Conservation (phyloP, 1,139 yeast species). For the Protomyces gravidus region DNA sequence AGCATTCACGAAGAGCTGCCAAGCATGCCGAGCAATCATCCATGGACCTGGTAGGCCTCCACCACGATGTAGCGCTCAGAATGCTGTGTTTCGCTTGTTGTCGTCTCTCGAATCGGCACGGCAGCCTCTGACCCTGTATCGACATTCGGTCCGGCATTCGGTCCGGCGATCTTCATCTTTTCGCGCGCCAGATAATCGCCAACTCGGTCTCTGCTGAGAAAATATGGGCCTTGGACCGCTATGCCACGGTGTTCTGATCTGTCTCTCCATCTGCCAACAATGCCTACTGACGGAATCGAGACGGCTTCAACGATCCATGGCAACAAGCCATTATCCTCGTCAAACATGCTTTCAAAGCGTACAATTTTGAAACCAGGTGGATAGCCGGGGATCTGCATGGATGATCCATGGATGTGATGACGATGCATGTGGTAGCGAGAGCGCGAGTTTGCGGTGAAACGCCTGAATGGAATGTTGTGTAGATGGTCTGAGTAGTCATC, state of each 20-base stretch:
- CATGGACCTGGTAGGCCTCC: too few relatives aligned
- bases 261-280: constrained; percentile 22
- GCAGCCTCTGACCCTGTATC: too few relatives aligned
- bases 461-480: not conserved
- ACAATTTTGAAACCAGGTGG: constrained; percentile 21
- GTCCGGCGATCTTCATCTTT: not conserved
- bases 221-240: constrained; percentile 19
- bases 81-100: too few relatives aligned
- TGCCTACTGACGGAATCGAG: constrained; percentile 14
- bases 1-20: too few relatives aligned
- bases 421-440: not conserved
- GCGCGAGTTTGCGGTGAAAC: not conserved
- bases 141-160: too few relatives aligned
- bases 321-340: constrained; percentile 9
- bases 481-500: not conserved
- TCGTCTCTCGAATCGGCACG: too few relatives aligned
- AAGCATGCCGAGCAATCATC: too few relatives aligned
- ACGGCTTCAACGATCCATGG: constrained; percentile 26
- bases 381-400: constrained; percentile 1
- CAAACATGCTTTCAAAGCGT: constrained; percentile 14
- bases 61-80: not conserved
- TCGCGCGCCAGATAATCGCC: not conserved
- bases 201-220: constrained; percentile 17
- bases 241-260: constrained; percentile 11
- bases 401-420: constrained; percentile 1